These are phyloP conservation scores for Eucalyptus fibrosa DNA, from an alignment of 345 rosid species.

Conservation along the genomic window DNA sequence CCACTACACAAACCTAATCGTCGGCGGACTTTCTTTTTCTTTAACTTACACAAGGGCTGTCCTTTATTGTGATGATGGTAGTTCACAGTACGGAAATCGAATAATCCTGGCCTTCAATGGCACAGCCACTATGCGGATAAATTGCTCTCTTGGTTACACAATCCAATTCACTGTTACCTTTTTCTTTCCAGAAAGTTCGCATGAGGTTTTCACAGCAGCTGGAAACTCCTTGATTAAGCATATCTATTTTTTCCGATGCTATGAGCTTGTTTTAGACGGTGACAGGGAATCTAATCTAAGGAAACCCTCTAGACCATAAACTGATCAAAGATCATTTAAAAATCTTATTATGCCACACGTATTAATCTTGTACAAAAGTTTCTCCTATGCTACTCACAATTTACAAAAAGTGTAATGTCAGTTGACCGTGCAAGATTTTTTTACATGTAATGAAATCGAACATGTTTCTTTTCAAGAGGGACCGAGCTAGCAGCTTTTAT, in stretches of 20 bases:
- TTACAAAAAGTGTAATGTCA: neutral
- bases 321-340: neutral
- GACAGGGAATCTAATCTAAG: neutral
- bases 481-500: constrained; percentile 6
- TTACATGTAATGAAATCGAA: neutral
- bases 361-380: neutral
- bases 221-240: neutral
- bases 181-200: neutral
- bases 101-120: neutral
- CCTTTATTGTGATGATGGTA: neutral
- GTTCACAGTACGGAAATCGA: neutral
- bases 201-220: neutral
- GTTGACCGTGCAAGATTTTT: neutral
- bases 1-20: neutral
- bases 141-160: neutral
- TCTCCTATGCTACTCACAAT: neutral
- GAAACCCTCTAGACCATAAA: neutral
- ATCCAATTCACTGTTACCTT: neutral
- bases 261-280: neutral
- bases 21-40: neutral
- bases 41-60: neutral
- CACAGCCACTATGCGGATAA: neutral
- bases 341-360: neutral
- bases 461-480: neutral
- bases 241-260: neutral